Evolutionary conservation across 176 grass and related monocot genomes (phyloP), one percentile per base, ranked within the genome.

Genomic region (Oryza glaberrima): DNA sequence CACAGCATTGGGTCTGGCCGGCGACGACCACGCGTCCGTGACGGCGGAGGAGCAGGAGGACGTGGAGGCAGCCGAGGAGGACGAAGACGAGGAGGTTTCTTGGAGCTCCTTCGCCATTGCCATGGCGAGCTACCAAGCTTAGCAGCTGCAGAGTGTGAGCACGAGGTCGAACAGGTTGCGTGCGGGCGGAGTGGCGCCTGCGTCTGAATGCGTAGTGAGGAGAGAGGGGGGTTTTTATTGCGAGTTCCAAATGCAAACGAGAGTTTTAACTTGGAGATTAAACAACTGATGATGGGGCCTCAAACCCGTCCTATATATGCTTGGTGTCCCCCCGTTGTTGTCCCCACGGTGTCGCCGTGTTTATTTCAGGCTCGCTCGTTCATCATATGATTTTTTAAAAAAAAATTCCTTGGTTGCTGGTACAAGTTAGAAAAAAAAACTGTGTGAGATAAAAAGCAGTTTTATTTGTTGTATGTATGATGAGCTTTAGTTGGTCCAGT

Each of bases 11-110:
- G 84, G 22, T 0, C 56, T 47, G 25, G 35, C 76, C 34, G 84
- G 77, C 19, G 77, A 48, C 14, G 92, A 88, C 8, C 88, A 91
- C 25, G 83, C 71, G 85, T 90, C 81, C 67, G 87, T 87, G 6
- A 89, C 87, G 20, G 89, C 78, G 74, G 90, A 92, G 34, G 77
- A 89, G 77, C 89, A 90, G 43, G 80, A 90, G 26, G 80, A 84
- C 43, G 46, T 68, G 65, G 86, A 88, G 78, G 87, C 30, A 84
- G 36, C 35, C 16, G 30, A 68, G 14, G 83, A 82, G 11, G 85
- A 67, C 4, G 90, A 77, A 17, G 82, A 90, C 4, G 77, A 89
- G 7, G 86, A 89, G 25, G 63, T 85, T 76, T 75, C 81, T 92
- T 86, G 85, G 72, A 84, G 82, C 56, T 90, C 77, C 19, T 61